Evolutionary conservation across 1,284 basidiomycete genomes (phyloP).

Genomic region (Melampsora larici-populina): DNA sequence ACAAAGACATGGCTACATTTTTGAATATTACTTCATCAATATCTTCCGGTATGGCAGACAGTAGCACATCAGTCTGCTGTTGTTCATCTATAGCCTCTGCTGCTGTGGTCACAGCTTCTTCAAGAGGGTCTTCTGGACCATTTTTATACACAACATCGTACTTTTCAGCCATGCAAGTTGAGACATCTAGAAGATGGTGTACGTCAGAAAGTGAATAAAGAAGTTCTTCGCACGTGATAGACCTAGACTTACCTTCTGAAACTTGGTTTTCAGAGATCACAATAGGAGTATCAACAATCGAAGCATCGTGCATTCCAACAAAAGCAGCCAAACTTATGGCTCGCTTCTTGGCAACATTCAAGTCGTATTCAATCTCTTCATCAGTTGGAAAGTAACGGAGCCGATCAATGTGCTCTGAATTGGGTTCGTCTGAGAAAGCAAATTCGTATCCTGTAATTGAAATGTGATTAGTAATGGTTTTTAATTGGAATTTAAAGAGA

Average conservation of each 20-base stretch:
- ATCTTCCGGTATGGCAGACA: not conserved
- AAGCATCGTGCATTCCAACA: too few species aligned
- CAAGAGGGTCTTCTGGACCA: slow-evolving; percentile 4
- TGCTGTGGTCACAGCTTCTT: not conserved
- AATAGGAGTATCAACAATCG: slow-evolving; percentile 1
- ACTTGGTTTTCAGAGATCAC: not conserved
- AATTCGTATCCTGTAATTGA: not conserved
- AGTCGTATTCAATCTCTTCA: not conserved
- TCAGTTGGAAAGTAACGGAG: slow-evolving; percentile 11
- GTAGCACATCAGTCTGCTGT: not conserved
- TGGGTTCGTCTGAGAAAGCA: not conserved
- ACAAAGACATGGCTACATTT: slow-evolving; percentile 2
- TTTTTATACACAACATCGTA: slow-evolving; percentile 10
- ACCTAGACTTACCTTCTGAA: not conserved
- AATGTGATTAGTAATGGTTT: not conserved
- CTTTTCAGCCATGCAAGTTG: not conserved
- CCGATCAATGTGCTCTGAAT: slow-evolving; percentile 1
- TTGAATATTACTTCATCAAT: not conserved
- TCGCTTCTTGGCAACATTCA: not conserved
- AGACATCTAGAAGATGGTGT: not conserved
- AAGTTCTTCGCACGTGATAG: too few species aligned
- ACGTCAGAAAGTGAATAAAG: too few species aligned
- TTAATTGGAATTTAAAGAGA: too few species aligned
- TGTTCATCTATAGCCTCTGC: not conserved
- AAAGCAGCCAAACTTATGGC: not conserved